phyloP scores from a whole-genome alignment of 2,329 filamentous ascomycete genomes.

The Beauveria varroae region DNA sequence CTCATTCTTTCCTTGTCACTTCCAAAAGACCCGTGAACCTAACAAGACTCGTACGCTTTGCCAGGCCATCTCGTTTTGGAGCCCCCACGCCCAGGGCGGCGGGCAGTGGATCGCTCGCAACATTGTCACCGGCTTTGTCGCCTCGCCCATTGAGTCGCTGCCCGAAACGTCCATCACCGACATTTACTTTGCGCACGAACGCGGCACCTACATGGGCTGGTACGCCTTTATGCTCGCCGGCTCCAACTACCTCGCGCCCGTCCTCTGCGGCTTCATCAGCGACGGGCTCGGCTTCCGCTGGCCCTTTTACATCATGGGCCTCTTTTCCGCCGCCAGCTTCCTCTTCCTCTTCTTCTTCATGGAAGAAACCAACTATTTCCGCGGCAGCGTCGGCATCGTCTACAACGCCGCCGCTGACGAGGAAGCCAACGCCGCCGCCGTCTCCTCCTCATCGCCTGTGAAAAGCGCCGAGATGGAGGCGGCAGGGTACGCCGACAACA shows the following conservation, averaged over 20 bases:
- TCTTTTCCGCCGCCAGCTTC: constrained; percentile 28
- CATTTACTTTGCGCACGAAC: constrained; percentile 34
- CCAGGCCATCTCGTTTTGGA: constrained; percentile 20
- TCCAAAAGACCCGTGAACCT: not conserved
- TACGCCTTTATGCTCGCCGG: constrained; percentile 33
- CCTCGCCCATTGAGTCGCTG: constrained; percentile 37
- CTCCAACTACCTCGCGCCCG: constrained; percentile 35
- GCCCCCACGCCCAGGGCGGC: constrained; percentile 29
- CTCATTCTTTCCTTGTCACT: not conserved
- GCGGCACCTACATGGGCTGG: constrained; percentile 34
- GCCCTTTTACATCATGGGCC: constrained; percentile 36
- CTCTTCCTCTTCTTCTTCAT: constrained; percentile 46
- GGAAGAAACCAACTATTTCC: constrained; percentile 50
- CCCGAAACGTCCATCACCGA: constrained; percentile 38
- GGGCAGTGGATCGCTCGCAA: constrained; percentile 39
- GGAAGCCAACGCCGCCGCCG: not conserved
- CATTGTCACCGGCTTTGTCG: constrained; percentile 36
- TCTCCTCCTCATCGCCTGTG: not conserved
- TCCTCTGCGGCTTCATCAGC: constrained; percentile 38
- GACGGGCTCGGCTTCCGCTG: constrained; percentile 33
- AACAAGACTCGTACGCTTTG: no score
- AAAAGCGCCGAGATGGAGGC: not conserved
- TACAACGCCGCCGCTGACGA: not conserved
- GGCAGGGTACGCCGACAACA: not conserved
- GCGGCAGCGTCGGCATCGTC: constrained; percentile 16